A percentile compares a stretch with the other conserved stretches of the same genome.
Evolutionary conservation across 352 stramenopile genomes (phyloP).

Genomic region (Thalassiosira livingstoniorum): DNA sequence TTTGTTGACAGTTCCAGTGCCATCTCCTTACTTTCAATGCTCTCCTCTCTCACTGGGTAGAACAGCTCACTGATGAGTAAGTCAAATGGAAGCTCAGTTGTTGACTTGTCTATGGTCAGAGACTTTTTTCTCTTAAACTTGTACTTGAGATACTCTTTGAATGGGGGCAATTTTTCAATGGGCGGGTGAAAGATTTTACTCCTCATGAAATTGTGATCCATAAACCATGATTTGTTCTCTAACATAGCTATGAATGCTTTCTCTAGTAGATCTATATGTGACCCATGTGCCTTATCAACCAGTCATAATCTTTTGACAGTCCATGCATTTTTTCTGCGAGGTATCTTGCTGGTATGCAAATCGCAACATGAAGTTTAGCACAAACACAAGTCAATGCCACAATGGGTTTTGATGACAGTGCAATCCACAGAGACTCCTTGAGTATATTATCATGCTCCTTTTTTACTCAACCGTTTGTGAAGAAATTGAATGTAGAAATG

Average conservation of each 20-base stretch:
- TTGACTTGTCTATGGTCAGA: not conserved
- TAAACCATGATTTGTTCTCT: conserved; percentile 3
- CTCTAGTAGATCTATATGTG: conserved; percentile 27
- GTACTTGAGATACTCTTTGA: not conserved
- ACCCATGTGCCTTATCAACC: conserved; percentile 23
- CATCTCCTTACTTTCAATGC: not conserved
- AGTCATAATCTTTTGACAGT: conserved; percentile 17
- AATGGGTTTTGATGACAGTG: conserved; percentile 37
- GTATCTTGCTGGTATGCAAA: conserved; percentile 35
- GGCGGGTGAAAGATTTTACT: conserved; percentile 11
- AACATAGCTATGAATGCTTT: not conserved
- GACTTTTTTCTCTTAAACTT: not conserved
- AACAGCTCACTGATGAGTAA: not conserved
- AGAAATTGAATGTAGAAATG: conserved; percentile 31
- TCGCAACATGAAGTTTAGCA: conserved; percentile 32
- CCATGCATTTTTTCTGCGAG: conserved; percentile 28
- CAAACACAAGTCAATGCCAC: conserved; percentile 24
- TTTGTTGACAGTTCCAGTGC: not conserved
- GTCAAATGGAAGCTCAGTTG: not conserved
- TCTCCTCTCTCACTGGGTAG: not conserved
- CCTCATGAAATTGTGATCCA: conserved; percentile 36
- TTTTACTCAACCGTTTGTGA: not conserved
- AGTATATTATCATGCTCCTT: conserved; percentile 28
- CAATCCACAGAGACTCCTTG: conserved; percentile 26
- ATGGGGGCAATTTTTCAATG: not conserved